These are phyloP conservation scores for Corylus americana DNA, from an alignment of 306 rosid species.

Conservation along the genomic window DNA sequence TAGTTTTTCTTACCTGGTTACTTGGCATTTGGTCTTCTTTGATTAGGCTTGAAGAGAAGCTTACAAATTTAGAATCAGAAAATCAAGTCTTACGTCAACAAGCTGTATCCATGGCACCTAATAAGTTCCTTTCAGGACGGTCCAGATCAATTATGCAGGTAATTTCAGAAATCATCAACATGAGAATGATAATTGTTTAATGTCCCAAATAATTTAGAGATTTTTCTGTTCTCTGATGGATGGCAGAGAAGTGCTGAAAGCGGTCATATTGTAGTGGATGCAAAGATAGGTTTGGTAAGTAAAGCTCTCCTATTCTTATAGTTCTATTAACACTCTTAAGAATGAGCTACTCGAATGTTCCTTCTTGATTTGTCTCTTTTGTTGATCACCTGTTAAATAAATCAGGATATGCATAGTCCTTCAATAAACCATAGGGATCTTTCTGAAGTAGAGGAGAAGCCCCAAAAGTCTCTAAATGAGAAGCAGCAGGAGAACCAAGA, in stretches of 20 bases:
- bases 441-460: slow-evolving; percentile 56
- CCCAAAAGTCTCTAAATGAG: slow-evolving; percentile 62
- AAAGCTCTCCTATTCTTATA: slow-evolving; percentile 20
- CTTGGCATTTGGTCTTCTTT: slow-evolving; percentile 34
- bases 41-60: slow-evolving; percentile 89
- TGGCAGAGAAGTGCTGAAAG: slow-evolving; percentile 75
- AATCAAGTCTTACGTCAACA: slow-evolving; percentile 88
- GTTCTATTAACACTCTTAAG: background rate
- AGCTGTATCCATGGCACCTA: slow-evolving; percentile 89
- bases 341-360: background rate
- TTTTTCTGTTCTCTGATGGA: slow-evolving; percentile 35
- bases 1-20: slow-evolving; percentile 23
- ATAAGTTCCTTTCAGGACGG: slow-evolving; percentile 77
- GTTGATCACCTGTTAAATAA: slow-evolving; percentile 23
- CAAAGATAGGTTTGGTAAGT: slow-evolving; percentile 61
- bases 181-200: slow-evolving; percentile 19
- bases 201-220: slow-evolving; percentile 13
- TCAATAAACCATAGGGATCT: slow-evolving; percentile 67
- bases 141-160: slow-evolving; percentile 85
- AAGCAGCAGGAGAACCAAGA: slow-evolving; percentile 71
- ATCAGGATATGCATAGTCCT: slow-evolving; percentile 69
- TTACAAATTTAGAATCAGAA: slow-evolving; percentile 78
- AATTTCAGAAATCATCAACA: slow-evolving; percentile 22
- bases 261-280: slow-evolving; percentile 62
- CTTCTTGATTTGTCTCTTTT: slow-evolving; percentile 21